These are phyloP conservation scores for Nakazawaea wickerhamii DNA, from an alignment of 805 yeast genomes.

Conservation along the genomic window DNA sequence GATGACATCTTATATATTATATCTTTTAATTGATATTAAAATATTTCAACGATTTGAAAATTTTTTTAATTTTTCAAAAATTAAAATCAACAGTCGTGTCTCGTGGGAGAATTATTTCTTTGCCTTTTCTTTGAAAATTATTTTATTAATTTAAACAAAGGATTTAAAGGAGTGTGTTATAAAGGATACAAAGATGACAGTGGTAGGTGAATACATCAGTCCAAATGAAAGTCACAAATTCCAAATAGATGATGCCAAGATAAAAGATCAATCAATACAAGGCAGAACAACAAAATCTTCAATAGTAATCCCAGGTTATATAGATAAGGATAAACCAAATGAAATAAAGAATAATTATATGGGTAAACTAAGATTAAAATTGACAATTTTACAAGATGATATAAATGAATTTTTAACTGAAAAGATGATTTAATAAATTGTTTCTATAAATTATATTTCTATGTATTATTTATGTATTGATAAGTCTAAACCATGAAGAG, in stretches of 20 bases:
- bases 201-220: too few species aligned
- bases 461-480: too few species aligned
- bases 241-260: background rate
- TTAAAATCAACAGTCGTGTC: background rate
- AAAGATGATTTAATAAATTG: too few species aligned
- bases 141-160: too few species aligned
- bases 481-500: too few species aligned
- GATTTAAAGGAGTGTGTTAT: too few species aligned
- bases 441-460: too few species aligned
- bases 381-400: constrained; percentile 3
- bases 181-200: too few species aligned
- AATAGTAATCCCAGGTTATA: constrained; percentile 48
- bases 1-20: constrained; percentile 21
- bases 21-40: background rate
- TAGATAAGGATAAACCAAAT: constrained; percentile 33
- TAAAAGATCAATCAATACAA: background rate
- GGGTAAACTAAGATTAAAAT: background rate
- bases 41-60: too few species aligned
- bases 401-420: constrained; percentile 1
- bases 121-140: too few species aligned
- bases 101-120: too few species aligned
- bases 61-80: background rate
- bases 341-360: background rate
- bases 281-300: background rate
- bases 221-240: too few species aligned